Conservation (phyloP, 345 rosid genomes). For the Tarenaya hassleriana region DNA sequence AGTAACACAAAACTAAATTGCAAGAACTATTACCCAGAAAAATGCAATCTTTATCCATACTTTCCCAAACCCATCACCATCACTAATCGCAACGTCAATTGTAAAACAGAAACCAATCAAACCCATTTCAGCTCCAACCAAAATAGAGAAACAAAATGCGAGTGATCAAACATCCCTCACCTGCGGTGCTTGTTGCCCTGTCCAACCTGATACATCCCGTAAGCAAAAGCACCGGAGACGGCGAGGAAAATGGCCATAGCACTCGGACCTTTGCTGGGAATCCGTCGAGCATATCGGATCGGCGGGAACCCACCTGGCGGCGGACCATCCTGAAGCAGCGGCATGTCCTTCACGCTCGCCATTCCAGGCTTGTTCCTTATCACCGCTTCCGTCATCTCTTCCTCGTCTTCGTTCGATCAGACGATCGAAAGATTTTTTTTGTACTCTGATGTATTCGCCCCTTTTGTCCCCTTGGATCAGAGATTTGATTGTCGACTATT, state of each 20-base stretch:
- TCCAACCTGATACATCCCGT: conserved; percentile 97
- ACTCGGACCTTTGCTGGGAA: conserved; percentile 91
- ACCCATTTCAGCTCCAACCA: not conserved
- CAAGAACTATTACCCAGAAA: not conserved
- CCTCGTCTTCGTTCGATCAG: conserved; percentile 1
- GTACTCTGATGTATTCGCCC: not conserved
- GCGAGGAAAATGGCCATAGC: conserved; percentile 84
- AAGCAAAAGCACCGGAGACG: conserved; percentile 77
- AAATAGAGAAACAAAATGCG: not conserved
- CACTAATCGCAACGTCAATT: not conserved
- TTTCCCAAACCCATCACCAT: not conserved
- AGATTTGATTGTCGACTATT: conserved; percentile 7
- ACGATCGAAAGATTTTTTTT: not conserved
- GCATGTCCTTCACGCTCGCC: conserved; percentile 99
- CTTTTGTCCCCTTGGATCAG: conserved; percentile 8
- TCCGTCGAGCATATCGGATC: conserved; percentile 87
- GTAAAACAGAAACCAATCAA: not conserved
- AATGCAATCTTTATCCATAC: not conserved
- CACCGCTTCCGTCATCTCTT: conserved; percentile 86
- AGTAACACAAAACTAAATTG: too few relatives aligned
- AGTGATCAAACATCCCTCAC: conserved; percentile 25
- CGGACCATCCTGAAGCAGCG: conserved; percentile 90
- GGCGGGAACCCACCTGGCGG: conserved; percentile 98
- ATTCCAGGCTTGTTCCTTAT: conserved; percentile 97
- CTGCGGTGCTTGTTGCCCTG: conserved; percentile 96